Evolutionary conservation across 192 early-diverging fungal species (phyloP).

Genomic region (Allomyces macrogynus): DNA sequence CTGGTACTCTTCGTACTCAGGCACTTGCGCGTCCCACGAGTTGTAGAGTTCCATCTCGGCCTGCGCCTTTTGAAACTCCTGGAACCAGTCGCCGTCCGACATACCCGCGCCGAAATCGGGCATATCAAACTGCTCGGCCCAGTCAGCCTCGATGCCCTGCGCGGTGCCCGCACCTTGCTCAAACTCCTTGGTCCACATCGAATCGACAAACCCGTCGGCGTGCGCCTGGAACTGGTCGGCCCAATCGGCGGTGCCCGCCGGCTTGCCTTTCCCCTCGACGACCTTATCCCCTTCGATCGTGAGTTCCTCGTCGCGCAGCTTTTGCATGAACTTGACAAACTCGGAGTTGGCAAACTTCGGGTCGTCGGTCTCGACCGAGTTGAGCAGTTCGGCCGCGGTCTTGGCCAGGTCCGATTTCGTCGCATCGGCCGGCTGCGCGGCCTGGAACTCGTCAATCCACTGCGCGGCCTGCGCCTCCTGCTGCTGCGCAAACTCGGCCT

Average conservation of each 20-base stretch:
- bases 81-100: constrained; percentile 4
- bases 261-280: constrained; percentile 19
- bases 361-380: constrained; percentile 37
- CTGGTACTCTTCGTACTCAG: constrained; percentile 43
- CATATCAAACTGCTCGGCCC: constrained; percentile 29
- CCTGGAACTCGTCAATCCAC: constrained; percentile 33
- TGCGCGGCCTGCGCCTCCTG: constrained; percentile 13
- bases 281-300: constrained; percentile 77
- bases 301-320: constrained; percentile 71
- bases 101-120: constrained; percentile 6
- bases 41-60: constrained; percentile 43
- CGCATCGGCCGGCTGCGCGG: constrained; percentile 15
- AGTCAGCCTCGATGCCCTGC: constrained; percentile 16
- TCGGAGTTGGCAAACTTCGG: constrained; percentile 89
- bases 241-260: constrained; percentile 13
- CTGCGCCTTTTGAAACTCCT: constrained; percentile 11
- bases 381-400: constrained; percentile 62
- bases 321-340: constrained; percentile 83
- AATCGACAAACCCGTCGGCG: constrained; percentile 12
- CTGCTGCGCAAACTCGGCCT: constrained; percentile 3
- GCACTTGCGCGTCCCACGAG: constrained; percentile 17
- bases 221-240: constrained; percentile 15
- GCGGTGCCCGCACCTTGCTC: constrained; percentile 4
- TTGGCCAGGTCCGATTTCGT: constrained; percentile 47
- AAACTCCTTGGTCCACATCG: constrained; percentile 14